Percentiles rank a stretch among this genome's conserved stretches.
Conservation (phyloP, 495 filamentous ascomycete genomes). For the Friedmanniomyces simplex region DNA sequence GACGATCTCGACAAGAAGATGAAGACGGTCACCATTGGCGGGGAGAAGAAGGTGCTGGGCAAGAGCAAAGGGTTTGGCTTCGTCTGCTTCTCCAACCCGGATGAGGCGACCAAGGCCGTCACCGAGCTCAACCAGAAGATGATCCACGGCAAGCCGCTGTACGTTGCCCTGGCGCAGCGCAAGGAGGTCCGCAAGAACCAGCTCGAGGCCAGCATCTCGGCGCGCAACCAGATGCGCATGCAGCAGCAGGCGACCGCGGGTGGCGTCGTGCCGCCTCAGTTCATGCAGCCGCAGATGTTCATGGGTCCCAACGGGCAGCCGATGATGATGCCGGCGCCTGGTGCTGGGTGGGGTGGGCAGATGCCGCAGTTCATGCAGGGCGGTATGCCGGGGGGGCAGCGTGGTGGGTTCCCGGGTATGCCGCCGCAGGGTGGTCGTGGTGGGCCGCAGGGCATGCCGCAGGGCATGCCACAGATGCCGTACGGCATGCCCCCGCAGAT, state of each 20-base stretch:
- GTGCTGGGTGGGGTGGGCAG: constrained; percentile 57
- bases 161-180: constrained; percentile 94
- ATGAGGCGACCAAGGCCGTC: constrained; percentile 97
- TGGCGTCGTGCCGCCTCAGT: constrained; percentile 70
- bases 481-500: constrained; percentile 62
- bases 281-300: constrained; percentile 74
- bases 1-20: constrained; percentile 44
- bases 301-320: constrained; percentile 48
- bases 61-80: constrained; percentile 99
- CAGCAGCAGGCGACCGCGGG: constrained; percentile 92
- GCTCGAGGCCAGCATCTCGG: constrained; percentile 97
- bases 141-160: constrained; percentile 93
- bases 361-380: constrained; percentile 75
- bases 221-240: constrained; percentile 94
- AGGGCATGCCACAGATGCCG: constrained; percentile 68
- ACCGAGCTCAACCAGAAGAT: constrained; percentile 99
- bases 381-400: constrained; percentile 75
- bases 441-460: constrained; percentile 58
- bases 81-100: constrained; percentile 98
- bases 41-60: constrained; percentile 66
- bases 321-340: constrained; percentile 58
- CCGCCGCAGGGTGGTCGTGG: constrained; percentile 79
- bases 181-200: constrained; percentile 99
- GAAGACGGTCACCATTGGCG: constrained; percentile 40
- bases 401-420: constrained; percentile 70